Evolutionary conservation across 352 stramenopile species (phyloP).

Genomic region (Aphanomyces astaci): DNA sequence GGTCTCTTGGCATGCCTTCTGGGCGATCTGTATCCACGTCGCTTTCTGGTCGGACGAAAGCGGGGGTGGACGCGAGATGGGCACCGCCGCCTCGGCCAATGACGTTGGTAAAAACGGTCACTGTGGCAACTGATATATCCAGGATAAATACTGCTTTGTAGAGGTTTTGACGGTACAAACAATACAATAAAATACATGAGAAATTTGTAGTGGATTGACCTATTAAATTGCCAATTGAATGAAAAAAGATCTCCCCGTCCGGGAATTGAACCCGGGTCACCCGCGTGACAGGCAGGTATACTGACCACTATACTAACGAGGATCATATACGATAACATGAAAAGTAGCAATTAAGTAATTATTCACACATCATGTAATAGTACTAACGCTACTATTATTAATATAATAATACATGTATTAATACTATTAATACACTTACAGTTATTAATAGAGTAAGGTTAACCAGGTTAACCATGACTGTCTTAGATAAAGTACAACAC

Average conservation of each 20-base stretch:
- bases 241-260: neutral
- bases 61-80: neutral
- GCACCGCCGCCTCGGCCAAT: neutral
- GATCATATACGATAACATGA: neutral
- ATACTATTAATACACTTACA: too few relatives aligned
- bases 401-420: too few relatives aligned
- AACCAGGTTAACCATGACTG: too few relatives aligned
- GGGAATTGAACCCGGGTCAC: constrained; percentile 6
- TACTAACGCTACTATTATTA: too few relatives aligned
- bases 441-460: too few relatives aligned
- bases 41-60: neutral
- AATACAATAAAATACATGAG: neutral
- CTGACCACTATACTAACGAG: constrained; percentile 6
- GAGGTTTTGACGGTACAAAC: neutral
- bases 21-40: neutral
- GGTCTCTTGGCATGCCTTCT: constrained; percentile 17
- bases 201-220: neutral
- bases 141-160: too few relatives aligned
- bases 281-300: constrained; percentile 3
- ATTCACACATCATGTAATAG: too few relatives aligned
- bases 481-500: too few relatives aligned
- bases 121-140: too few relatives aligned
- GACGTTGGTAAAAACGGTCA: too few relatives aligned
- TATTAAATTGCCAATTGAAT: too few relatives aligned
- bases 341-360: too few relatives aligned